phyloP scores from a whole-genome alignment of 257 asterid genomes.

The Linderniella brevidens region DNA sequence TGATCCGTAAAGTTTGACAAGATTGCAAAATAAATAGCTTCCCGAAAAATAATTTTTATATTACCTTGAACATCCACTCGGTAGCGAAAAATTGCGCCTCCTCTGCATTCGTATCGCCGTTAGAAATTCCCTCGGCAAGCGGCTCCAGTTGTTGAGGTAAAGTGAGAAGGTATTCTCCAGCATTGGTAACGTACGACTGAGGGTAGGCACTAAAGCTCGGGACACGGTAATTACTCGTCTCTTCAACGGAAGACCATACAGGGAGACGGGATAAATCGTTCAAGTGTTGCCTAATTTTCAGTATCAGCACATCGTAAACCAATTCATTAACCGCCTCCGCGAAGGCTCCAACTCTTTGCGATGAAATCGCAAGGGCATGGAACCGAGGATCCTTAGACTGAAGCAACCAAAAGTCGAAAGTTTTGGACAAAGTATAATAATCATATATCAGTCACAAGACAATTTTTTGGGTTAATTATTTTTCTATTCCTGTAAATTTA shows the following conservation, averaged over 20 bases:
- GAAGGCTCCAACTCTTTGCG: conserved; percentile 80
- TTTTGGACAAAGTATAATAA: conserved; percentile 4
- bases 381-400: conserved; percentile 98
- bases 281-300: conserved; percentile 78
- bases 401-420: conserved; percentile 16
- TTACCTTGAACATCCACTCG: conserved; percentile 99
- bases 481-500: too few species aligned
- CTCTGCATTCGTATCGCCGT: conserved; percentile 65
- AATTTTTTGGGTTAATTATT: too few species aligned
- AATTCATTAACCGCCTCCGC: conserved; percentile 88
- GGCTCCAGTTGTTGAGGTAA: conserved; percentile 97
- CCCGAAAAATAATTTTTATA: too few species aligned
- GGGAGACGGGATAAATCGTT: conserved; percentile 56
- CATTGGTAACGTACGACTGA: conserved; percentile 77
- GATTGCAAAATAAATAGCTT: too few species aligned
- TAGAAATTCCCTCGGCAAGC: conserved; percentile 78
- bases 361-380: conserved; percentile 89
- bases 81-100: conserved; percentile 94
- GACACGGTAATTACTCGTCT: conserved; percentile 46
- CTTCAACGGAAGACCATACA: conserved; percentile 86
- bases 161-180: conserved; percentile 95
- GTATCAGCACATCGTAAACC: conserved; percentile 84
- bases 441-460: neutral
- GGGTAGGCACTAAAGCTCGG: conserved; percentile 93
- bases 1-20: too few species aligned